These are phyloP conservation scores for Immersiella caudata DNA, from an alignment of 495 filamentous ascomycete genomes.

Conservation along the genomic window DNA sequence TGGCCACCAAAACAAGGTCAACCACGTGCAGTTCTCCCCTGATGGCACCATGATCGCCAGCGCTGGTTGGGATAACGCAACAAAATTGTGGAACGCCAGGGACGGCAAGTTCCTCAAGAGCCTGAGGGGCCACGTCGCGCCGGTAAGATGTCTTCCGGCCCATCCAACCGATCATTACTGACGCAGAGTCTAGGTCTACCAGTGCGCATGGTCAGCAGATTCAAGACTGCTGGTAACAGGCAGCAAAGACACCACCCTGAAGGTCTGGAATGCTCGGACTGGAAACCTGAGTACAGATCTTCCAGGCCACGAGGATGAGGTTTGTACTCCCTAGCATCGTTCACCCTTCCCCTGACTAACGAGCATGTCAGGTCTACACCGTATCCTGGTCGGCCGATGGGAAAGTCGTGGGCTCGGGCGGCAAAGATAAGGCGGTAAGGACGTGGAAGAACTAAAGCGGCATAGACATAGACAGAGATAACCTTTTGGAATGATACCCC, in stretches of 20 bases:
- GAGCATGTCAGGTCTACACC: constrained; percentile 50
- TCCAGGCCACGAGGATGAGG: constrained; percentile 92
- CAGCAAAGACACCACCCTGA: constrained; percentile 91
- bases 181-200: constrained; percentile 61
- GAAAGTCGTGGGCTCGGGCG: constrained; percentile 63
- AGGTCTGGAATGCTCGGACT: constrained; percentile 87
- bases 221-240: constrained; percentile 80
- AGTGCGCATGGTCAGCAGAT: constrained; percentile 88
- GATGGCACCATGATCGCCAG: constrained; percentile 85
- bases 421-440: constrained; percentile 88
- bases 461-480: neutral
- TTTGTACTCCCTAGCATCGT: constrained; percentile 61
- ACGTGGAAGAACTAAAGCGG: constrained; percentile 67
- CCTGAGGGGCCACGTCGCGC: constrained; percentile 87
- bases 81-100: constrained; percentile 45
- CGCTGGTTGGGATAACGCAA: constrained; percentile 81
- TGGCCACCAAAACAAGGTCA: constrained; percentile 95
- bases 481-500: constrained; percentile 31
- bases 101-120: constrained; percentile 81
- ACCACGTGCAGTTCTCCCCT: constrained; percentile 91
- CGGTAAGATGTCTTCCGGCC: constrained; percentile 36
- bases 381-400: constrained; percentile 57
- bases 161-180: neutral
- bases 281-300: constrained; percentile 84
- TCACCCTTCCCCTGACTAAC: constrained; percentile 11